A percentile compares a stretch with the other conserved stretches of the same genome.
These are phyloP conservation scores for Danielia reshetovae DNA, from an alignment of 805 yeast species.

Conservation along the genomic window DNA sequence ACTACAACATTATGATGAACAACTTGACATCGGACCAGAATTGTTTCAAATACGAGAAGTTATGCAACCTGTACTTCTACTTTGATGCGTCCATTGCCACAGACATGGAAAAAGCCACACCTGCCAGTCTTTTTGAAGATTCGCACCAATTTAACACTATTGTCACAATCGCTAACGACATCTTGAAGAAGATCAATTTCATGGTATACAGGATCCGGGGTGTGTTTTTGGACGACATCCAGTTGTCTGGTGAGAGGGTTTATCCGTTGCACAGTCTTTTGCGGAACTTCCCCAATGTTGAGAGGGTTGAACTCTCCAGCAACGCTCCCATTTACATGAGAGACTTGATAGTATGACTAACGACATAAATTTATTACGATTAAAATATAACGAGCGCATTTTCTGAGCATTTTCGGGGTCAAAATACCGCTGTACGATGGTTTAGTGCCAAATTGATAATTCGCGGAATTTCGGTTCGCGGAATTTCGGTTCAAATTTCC, in stretches of 20 bases:
- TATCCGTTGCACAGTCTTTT: conserved; percentile 26
- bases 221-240: conserved; percentile 29
- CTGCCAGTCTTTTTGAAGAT: conserved; percentile 2
- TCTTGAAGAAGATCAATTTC: conserved; percentile 30
- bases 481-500: too few species aligned
- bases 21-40: conserved; percentile 4
- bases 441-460: too few species aligned
- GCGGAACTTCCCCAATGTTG: conserved; percentile 31
- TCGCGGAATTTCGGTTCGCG: too few species aligned
- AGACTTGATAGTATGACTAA: conserved; percentile 1
- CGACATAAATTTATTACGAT: too few species aligned
- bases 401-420: too few species aligned
- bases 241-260: conserved; percentile 27
- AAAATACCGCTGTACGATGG: too few species aligned
- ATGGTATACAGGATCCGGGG: conserved; percentile 31
- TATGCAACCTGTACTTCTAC: conserved; percentile 30
- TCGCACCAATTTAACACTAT: conserved; percentile 24
- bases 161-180: conserved; percentile 30
- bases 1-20: conserved; percentile 14
- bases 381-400: too few species aligned
- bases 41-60: conserved; percentile 8
- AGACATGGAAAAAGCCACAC: conserved; percentile 3
- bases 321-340: conserved; percentile 2
- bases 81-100: conserved; percentile 26
- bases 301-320: conserved; percentile 12